Conservation (phyloP, 1,284 basidiomycete species). For the Leccinum colubrinum region DNA sequence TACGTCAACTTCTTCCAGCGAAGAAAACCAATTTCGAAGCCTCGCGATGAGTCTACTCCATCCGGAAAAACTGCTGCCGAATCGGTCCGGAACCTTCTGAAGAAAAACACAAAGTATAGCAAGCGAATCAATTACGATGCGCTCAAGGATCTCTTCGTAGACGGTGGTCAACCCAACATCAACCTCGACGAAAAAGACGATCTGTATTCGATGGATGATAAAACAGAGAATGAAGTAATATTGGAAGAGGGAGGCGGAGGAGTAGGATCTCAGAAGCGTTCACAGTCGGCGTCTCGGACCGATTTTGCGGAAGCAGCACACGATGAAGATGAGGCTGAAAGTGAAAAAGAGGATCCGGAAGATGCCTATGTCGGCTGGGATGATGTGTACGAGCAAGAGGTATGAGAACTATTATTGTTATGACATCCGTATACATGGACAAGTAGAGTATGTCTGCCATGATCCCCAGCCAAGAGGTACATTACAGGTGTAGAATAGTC, state of each 20-base stretch:
- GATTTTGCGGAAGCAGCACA: constrained; percentile 11
- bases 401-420: constrained; percentile 19
- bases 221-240: constrained; percentile 47
- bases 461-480: constrained; percentile 11
- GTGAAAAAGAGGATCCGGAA: constrained; percentile 34
- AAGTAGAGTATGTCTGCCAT: not conserved
- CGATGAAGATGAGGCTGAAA: constrained; percentile 29
- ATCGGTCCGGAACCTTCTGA: constrained; percentile 75
- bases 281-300: constrained; percentile 14
- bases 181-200: constrained; percentile 37
- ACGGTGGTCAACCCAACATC: constrained; percentile 38
- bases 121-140: constrained; percentile 90
- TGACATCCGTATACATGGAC: not conserved
- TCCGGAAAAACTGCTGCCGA: constrained; percentile 77
- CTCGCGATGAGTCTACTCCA: constrained; percentile 71
- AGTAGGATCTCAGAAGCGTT: constrained; percentile 17
- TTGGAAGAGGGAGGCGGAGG: constrained; percentile 47
- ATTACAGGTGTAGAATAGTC: constrained; percentile 28
- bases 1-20: constrained; percentile 40
- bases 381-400: constrained; percentile 43
- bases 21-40: constrained; percentile 65
- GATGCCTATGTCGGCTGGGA: constrained; percentile 35
- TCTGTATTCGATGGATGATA: constrained; percentile 44
- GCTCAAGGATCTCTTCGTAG: constrained; percentile 72
- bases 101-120: constrained; percentile 82